These are phyloP conservation scores for Didymellaceae sp. DNA, from an alignment of 2,329 filamentous ascomycete genomes.

Conservation along the genomic window DNA sequence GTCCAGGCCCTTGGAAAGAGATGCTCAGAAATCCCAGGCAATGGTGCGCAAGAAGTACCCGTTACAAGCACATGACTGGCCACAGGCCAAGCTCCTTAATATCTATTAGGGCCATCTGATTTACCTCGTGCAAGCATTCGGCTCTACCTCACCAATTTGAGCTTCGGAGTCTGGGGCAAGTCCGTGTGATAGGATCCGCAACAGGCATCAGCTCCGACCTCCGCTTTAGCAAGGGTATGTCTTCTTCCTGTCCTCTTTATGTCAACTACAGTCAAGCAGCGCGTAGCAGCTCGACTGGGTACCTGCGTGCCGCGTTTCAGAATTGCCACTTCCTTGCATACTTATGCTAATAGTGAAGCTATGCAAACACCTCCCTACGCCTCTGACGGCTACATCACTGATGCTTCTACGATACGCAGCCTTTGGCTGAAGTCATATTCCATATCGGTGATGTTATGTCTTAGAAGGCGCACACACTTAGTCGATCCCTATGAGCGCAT, in stretches of 20 bases:
- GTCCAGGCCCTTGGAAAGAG: not conserved
- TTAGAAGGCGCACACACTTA: constrained; percentile 9
- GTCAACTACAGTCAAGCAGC: constrained; percentile 17
- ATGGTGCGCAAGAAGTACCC: constrained; percentile 4
- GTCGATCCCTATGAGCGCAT: not conserved
- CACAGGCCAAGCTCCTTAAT: constrained; percentile 25
- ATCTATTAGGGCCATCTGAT: constrained; percentile 30
- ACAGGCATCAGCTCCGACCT: constrained; percentile 27
- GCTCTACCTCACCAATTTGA: constrained; percentile 9
- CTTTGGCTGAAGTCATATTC: constrained; percentile 6
- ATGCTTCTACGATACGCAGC: not conserved
- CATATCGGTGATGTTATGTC: constrained; percentile 4
- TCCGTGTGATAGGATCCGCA: constrained; percentile 28
- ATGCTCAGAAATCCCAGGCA: not conserved
- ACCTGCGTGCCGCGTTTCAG: constrained; percentile 10
- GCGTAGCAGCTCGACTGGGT: not conserved
- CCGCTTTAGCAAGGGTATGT: constrained; percentile 19
- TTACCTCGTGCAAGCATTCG: constrained; percentile 25
- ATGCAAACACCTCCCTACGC: not conserved
- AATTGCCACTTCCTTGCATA: constrained; percentile 8
- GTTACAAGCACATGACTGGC: constrained; percentile 29
- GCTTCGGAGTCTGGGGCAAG: constrained; percentile 17
- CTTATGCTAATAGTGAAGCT: not conserved
- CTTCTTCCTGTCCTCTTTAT: constrained; percentile 21
- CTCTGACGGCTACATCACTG: not conserved